These are phyloP conservation scores for Zymoseptoria brevis DNA, from an alignment of 2,329 filamentous ascomycete genomes.

Conservation along the genomic window DNA sequence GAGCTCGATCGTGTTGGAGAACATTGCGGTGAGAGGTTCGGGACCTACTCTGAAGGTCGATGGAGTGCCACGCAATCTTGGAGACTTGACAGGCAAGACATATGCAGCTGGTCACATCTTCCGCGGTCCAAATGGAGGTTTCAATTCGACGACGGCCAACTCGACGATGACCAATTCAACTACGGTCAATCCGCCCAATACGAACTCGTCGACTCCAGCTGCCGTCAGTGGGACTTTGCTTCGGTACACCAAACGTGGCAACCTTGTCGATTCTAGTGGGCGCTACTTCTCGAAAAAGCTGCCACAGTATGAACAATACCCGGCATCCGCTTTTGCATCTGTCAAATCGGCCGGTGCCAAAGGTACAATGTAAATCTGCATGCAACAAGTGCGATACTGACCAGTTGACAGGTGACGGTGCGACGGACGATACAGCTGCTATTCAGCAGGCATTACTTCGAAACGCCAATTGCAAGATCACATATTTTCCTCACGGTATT, in stretches of 20 bases:
- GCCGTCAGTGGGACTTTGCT: constrained; percentile 11
- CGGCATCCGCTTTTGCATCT: constrained; percentile 37
- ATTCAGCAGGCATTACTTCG: constrained; percentile 14
- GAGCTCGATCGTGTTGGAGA: constrained; percentile 17
- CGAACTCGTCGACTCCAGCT: neutral
- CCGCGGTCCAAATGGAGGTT: constrained; percentile 13
- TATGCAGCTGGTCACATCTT: constrained; percentile 19
- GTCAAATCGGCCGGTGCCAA: constrained; percentile 37
- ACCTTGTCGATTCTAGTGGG: constrained; percentile 17
- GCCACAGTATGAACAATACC: constrained; percentile 39
- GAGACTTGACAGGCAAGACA: constrained; percentile 30
- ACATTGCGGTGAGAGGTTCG: constrained; percentile 15
- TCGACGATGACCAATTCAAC: neutral
- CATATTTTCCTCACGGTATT: constrained; percentile 39
- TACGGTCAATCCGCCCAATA: neutral
- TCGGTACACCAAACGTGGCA: constrained; percentile 15
- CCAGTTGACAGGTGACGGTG: constrained; percentile 25
- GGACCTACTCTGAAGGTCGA: constrained; percentile 17
- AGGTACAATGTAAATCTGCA: constrained; percentile 4
- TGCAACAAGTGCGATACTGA: neutral
- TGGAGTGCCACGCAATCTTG: constrained; percentile 18
- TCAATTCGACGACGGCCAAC: neutral
- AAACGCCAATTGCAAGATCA: constrained; percentile 30
- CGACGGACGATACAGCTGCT: constrained; percentile 32
- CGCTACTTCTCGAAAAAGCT: constrained; percentile 36